These are phyloP conservation scores for Dipteronia dyeriana DNA, from an alignment of 345 rosid genomes.

Conservation along the genomic window DNA sequence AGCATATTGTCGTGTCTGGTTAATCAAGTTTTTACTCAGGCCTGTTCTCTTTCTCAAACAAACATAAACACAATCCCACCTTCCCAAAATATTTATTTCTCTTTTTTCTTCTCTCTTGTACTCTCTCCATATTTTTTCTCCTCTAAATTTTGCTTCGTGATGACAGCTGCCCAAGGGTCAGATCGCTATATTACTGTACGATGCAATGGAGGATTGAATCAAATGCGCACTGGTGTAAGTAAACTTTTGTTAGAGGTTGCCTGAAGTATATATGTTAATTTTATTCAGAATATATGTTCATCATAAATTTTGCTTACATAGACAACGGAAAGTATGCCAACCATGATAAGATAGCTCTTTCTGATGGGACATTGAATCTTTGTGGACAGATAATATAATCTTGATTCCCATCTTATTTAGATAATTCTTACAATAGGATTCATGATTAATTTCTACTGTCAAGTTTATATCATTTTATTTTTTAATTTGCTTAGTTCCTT, in stretches of 20 bases:
- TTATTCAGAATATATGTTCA: background rate
- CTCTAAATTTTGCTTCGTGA: slow-evolving; percentile 17
- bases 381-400: background rate
- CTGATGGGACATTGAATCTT: background rate
- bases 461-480: background rate
- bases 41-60: background rate
- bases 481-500: background rate
- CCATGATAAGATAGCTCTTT: background rate
- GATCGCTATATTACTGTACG: slow-evolving; percentile 71
- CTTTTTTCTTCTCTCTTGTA: background rate
- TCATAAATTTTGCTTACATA: background rate
- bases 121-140: background rate
- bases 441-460: background rate
- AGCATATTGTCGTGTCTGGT: background rate
- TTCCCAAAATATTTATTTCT: background rate
- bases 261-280: background rate
- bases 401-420: background rate
- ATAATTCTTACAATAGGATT: background rate
- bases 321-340: background rate
- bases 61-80: background rate
- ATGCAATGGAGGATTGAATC: slow-evolving; percentile 96
- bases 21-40: background rate
- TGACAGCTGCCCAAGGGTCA: slow-evolving; percentile 53
- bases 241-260: background rate
- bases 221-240: slow-evolving; percentile 99